These are phyloP conservation scores for Xylaria telfairii DNA, from an alignment of 495 filamentous ascomycete species.

Conservation along the genomic window DNA sequence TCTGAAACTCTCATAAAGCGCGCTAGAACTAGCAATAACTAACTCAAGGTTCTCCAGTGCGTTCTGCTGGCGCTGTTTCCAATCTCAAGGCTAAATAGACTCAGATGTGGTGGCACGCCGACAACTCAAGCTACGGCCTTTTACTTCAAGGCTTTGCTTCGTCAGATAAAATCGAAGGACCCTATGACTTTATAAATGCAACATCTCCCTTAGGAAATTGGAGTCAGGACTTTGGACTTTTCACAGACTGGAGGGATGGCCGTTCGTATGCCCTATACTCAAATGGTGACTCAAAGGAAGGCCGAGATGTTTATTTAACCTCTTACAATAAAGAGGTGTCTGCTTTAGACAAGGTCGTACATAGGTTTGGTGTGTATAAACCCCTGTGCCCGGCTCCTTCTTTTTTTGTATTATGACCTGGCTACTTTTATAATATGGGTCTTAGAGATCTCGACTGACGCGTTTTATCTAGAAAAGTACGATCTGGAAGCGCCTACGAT, in stretches of 20 bases:
- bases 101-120: constrained; percentile 59
- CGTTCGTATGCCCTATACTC: constrained; percentile 51
- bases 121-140: constrained; percentile 51
- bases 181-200: constrained; percentile 48
- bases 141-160: constrained; percentile 51
- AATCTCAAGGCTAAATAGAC: constrained; percentile 11
- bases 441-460: neutral
- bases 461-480: constrained; percentile 42
- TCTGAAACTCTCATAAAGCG: too few relatives aligned
- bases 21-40: too few relatives aligned
- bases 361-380: constrained; percentile 46
- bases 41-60: constrained; percentile 30
- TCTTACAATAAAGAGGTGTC: constrained; percentile 47
- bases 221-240: constrained; percentile 55
- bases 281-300: constrained; percentile 49
- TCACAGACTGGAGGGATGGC: constrained; percentile 52
- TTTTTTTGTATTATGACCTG: neutral
- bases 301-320: constrained; percentile 50
- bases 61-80: constrained; percentile 17
- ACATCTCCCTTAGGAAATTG: constrained; percentile 53
- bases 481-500: constrained; percentile 54
- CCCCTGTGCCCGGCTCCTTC: too few relatives aligned
- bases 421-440: too few relatives aligned
- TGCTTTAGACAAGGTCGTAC: constrained; percentile 43
- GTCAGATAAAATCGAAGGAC: constrained; percentile 46